Evolutionary conservation across 2,329 filamentous ascomycete genomes (phyloP).

Genomic region (Neocucurbitaria cava): DNA sequence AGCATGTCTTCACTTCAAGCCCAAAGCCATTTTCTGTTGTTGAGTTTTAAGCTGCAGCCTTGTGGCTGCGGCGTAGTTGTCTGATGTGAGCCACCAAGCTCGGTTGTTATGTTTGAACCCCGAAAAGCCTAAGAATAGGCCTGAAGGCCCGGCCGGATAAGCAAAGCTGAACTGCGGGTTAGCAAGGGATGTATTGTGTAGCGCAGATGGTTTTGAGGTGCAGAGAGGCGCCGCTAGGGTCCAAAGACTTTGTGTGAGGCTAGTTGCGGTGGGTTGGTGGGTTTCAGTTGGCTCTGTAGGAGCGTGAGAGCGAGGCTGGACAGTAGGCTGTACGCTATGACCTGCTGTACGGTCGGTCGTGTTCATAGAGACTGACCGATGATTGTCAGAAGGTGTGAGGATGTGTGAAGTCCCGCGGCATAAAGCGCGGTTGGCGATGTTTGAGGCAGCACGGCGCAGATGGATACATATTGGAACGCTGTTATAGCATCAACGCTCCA

Average conservation of each 20-base stretch:
- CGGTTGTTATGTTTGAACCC: neutral
- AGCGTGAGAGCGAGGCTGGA: neutral
- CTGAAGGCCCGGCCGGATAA: neutral
- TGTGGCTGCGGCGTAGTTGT: neutral
- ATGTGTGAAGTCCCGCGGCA: neutral
- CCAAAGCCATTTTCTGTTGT: neutral
- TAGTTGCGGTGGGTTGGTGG: neutral
- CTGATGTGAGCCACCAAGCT: neutral
- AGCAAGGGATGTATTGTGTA: neutral
- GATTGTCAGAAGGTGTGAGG: neutral
- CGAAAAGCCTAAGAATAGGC: constrained; percentile 6
- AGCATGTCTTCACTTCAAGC: neutral
- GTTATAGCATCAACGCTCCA: neutral
- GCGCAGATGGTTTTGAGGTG: neutral
- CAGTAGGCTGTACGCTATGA: neutral
- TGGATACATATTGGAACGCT: neutral
- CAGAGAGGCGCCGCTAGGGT: neutral
- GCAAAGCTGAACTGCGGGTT: neutral
- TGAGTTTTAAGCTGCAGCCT: neutral
- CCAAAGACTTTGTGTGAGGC: neutral
- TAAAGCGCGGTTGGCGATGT: neutral
- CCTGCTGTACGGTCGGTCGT: neutral
- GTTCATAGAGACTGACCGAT: neutral
- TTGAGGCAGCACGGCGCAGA: neutral
- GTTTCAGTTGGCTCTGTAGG: neutral